A percentile compares a stretch with the other conserved stretches of the same genome.
These are phyloP conservation scores for Tulasnella sp. DNA, from an alignment of 768 basidiomycete genomes.

Conservation along the genomic window DNA sequence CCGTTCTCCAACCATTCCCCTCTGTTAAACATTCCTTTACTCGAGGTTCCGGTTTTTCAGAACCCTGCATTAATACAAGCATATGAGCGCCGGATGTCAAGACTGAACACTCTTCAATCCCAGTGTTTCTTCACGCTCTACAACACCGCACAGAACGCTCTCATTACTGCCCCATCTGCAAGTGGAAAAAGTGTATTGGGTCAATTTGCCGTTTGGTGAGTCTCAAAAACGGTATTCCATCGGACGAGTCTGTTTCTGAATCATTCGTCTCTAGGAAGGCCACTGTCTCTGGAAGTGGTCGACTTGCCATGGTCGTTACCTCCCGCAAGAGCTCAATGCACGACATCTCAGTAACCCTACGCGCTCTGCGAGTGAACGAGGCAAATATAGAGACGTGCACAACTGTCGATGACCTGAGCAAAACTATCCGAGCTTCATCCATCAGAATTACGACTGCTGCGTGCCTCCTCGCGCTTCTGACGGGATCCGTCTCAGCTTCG, in stretches of 20 bases:
- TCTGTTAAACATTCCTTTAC: constrained; percentile 69
- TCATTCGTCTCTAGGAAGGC: not conserved
- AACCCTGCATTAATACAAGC: constrained; percentile 45
- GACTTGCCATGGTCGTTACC: constrained; percentile 58
- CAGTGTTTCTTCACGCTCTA: constrained; percentile 81
- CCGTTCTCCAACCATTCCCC: constrained; percentile 54
- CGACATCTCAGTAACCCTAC: constrained; percentile 47
- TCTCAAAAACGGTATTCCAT: constrained; percentile 19
- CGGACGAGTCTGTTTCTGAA: not conserved
- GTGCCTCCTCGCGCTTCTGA: constrained; percentile 39
- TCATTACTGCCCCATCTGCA: constrained; percentile 75
- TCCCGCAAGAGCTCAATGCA: constrained; percentile 55
- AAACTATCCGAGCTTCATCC: not conserved
- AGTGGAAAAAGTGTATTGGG: constrained; percentile 77
- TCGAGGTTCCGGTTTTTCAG: constrained; percentile 53
- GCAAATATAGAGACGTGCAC: constrained; percentile 36
- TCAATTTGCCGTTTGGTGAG: constrained; percentile 69
- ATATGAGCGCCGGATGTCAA: constrained; percentile 45
- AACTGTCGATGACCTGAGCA: constrained; percentile 35
- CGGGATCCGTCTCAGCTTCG: constrained; percentile 26
- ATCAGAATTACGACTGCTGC: constrained; percentile 59
- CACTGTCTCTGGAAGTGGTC: not conserved
- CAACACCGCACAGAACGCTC: constrained; percentile 59
- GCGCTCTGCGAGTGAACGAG: constrained; percentile 41
- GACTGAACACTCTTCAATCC: constrained; percentile 82